Conservation (phyloP, 768 basidiomycete genomes). For the Tricholomella constricta region DNA sequence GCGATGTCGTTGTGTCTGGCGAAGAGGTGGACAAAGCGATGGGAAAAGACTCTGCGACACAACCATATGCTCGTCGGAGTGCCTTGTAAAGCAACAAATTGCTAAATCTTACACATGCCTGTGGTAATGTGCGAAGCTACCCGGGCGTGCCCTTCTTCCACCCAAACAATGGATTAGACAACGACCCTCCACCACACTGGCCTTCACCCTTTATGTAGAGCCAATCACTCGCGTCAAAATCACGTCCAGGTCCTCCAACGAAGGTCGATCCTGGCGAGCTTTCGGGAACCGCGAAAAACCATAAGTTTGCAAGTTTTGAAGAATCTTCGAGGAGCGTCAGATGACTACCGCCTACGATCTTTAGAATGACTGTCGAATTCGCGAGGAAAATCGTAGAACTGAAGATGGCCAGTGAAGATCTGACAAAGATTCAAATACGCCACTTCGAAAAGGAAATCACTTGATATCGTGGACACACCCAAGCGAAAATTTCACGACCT, state of each 20-base stretch:
- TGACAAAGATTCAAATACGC: background rate
- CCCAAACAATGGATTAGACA: no score
- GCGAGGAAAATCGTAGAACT: background rate
- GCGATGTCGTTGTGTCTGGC: constrained; percentile 12
- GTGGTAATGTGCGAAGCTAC: no score
- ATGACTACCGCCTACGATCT: background rate
- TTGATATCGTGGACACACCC: constrained; percentile 15
- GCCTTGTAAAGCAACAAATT: no score
- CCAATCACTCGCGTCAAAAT: background rate
- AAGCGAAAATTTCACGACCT: constrained; percentile 15
- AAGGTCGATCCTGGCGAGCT: background rate
- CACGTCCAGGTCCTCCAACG: background rate
- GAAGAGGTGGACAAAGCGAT: constrained; percentile 15
- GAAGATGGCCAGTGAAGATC: constrained; percentile 9
- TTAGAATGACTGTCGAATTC: background rate
- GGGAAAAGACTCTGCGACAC: background rate
- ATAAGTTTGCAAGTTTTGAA: no score
- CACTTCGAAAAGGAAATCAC: background rate
- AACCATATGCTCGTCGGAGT: no score
- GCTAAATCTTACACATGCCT: no score
- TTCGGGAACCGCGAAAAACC: no score
- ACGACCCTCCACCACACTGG: no score
- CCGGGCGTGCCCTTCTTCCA: no score
- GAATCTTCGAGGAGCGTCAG: no score
- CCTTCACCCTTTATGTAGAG: no score